These are phyloP conservation scores for Fremontodendron californicum DNA, from an alignment of 345 rosid genomes.

Conservation along the genomic window DNA sequence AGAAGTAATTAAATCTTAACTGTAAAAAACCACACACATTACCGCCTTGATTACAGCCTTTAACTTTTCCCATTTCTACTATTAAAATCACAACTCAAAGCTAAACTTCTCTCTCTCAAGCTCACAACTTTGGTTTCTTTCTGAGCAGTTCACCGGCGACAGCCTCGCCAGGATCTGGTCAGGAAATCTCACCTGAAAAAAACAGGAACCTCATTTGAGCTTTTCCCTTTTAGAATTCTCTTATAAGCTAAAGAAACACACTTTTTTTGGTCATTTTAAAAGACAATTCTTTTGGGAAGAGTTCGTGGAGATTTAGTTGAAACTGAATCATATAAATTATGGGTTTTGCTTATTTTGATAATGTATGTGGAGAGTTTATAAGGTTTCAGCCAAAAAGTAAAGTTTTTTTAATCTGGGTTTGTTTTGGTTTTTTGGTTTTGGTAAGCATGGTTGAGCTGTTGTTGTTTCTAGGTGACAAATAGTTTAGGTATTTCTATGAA, in stretches of 20 bases:
- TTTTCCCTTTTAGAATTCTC: not conserved
- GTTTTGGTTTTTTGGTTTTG: conserved; percentile 12
- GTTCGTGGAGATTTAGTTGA: conserved; percentile 9
- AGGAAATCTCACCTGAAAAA: conserved; percentile 22
- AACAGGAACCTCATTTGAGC: not conserved
- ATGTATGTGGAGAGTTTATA: conserved; percentile 12
- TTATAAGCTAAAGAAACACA: not conserved
- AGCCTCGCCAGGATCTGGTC: conserved; percentile 37
- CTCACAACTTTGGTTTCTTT: not conserved
- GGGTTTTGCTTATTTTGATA: conserved; percentile 26
- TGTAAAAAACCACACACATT: not conserved
- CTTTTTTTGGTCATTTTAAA: not conserved
- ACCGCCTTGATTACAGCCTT: conserved; percentile 1
- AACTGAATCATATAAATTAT: conserved; percentile 15
- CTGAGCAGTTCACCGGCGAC: conserved; percentile 24
- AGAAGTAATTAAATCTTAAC: not conserved
- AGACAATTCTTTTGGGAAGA: not conserved
- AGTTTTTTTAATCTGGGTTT: not conserved
- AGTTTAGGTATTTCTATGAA: conserved; percentile 14
- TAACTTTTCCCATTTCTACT: not conserved
- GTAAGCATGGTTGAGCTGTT: conserved; percentile 19
- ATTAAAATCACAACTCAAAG: not conserved
- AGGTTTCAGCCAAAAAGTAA: not conserved
- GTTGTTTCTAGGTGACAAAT: not conserved
- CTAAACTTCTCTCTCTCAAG: not conserved